Conservation (phyloP, 257 asterid genomes). For the Plantago elongata region DNA sequence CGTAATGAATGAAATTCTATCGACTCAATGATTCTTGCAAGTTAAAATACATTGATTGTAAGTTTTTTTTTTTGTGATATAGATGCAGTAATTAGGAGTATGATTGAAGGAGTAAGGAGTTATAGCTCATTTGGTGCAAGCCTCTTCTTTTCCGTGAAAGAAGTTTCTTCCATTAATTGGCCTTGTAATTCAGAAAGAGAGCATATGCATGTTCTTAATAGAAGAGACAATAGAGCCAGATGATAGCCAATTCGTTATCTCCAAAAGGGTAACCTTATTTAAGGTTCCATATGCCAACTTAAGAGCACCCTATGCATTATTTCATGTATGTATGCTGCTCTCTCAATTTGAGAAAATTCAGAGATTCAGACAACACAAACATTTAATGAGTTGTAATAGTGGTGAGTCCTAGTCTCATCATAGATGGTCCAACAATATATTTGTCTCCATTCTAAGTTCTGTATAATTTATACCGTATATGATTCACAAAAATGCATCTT, state of each 20-base stretch:
- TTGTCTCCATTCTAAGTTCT: not conserved
- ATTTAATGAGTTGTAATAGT: not conserved
- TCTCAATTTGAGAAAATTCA: slow-evolving; percentile 6
- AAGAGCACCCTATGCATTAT: slow-evolving; percentile 5
- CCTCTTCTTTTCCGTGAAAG: slow-evolving; percentile 12
- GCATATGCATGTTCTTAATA: not conserved
- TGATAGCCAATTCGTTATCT: slow-evolving; percentile 7
- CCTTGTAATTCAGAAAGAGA: not conserved
- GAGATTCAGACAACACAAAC: slow-evolving; percentile 8
- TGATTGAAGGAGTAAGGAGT: not conserved
- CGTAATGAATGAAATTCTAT: too few species aligned
- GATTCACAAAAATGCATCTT: too few species aligned
- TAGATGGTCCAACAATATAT: not conserved
- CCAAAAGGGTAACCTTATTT: slow-evolving; percentile 10
- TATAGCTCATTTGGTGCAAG: slow-evolving; percentile 4
- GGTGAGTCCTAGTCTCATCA: not conserved
- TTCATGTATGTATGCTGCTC: not conserved
- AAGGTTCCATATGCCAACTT: slow-evolving; percentile 2
- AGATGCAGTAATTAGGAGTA: too few species aligned
- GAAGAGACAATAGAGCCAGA: slow-evolving; percentile 4
- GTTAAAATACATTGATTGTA: too few species aligned
- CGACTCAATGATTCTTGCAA: too few species aligned
- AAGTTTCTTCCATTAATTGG: slow-evolving; percentile 15
- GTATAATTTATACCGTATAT: not conserved
- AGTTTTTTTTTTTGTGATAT: too few species aligned